Evolutionary conservation across 1,284 basidiomycete genomes (phyloP), one percentile per base, ranked within the genome.

Genomic region (Anthracocystis walkeri): DNA sequence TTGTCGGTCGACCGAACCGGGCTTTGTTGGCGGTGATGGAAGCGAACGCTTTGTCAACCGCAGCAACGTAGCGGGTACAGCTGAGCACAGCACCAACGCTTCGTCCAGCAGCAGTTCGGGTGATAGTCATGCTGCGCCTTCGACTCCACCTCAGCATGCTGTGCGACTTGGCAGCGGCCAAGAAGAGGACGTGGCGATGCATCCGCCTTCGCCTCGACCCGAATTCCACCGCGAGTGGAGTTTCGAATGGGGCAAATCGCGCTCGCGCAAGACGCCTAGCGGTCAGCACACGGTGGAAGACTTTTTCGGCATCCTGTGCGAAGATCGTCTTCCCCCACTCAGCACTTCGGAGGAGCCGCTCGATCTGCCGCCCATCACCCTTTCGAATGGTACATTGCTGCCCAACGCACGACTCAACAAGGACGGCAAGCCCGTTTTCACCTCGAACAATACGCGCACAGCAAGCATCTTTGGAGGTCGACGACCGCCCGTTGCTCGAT

Each of bases 201-300:
- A 41, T 31, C 31, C 55, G 14, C 66, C 57, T 12, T 71, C 65
- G 23, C 76, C 76, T 10, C 58, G 79, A 35, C 81, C 81, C 35
- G 81, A 82, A 33, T 80, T 81, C 44, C 71, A 77, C 45, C 67
- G 77, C 27, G 78, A 81, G 16, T 82, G 81, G 81, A 74, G 65
- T 27, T 81, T 81, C 65, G 69, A 72, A 21, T 65, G 70, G 62
- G 74, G 65, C 29, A 55, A 53, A 21, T 35, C 51, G 10, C 65
- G 74, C 27, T 65, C 65, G 38, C 33, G 41, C 25, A 61, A 67
- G 48, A 20, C 8, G 14, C 48, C 58, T 1, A 35, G 29, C 27
- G n/a, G 29, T 25, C 49, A 58, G 46, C 44, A 58, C 3, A 52
- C 41, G 23, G 73, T 77, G n/a, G 80, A 82, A 44, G 80, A 82